These are phyloP conservation scores for Stachybotrys echinatus DNA, from an alignment of 2,329 filamentous ascomycete species.

Conservation along the genomic window DNA sequence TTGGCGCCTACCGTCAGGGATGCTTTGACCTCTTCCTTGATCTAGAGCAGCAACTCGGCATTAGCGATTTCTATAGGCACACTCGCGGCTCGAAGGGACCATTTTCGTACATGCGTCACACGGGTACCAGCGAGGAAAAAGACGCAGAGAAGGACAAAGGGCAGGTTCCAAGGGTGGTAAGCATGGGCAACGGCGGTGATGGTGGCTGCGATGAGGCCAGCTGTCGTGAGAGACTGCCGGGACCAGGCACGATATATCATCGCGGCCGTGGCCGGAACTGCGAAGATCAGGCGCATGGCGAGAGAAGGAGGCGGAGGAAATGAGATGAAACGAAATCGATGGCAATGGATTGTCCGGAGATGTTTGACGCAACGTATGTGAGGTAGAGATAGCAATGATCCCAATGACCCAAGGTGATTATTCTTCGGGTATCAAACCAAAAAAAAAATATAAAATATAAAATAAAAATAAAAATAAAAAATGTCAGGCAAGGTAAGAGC, in stretches of 20 bases:
- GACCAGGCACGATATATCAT: constrained; percentile 64
- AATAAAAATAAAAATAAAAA: too few relatives aligned
- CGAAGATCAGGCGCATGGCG: constrained; percentile 53
- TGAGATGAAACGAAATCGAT: background rate
- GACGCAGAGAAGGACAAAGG: constrained; percentile 74
- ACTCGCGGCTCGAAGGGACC: background rate
- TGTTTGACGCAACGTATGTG: too few relatives aligned
- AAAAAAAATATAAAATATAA: too few relatives aligned
- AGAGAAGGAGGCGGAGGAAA: background rate
- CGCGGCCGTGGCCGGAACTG: constrained; percentile 50
- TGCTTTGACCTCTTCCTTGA: constrained; percentile 84
- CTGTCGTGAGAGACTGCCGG: constrained; percentile 71
- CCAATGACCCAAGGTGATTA: too few relatives aligned
- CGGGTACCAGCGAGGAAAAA: constrained; percentile 85
- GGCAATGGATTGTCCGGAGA: too few relatives aligned
- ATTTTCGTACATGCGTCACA: constrained; percentile 65
- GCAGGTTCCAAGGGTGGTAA: constrained; percentile 88
- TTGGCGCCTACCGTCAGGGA: constrained; percentile 72
- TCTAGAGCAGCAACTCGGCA: constrained; percentile 34
- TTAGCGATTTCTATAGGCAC: constrained; percentile 7
- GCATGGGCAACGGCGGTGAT: constrained; percentile 76
- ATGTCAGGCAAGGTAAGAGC: background rate
- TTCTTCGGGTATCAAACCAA: too few relatives aligned
- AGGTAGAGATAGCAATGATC: background rate
- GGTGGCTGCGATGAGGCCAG: constrained; percentile 66